Evolutionary conservation across 495 filamentous ascomycete genomes (phyloP).

Genomic region (Penicillium paradoxum): DNA sequence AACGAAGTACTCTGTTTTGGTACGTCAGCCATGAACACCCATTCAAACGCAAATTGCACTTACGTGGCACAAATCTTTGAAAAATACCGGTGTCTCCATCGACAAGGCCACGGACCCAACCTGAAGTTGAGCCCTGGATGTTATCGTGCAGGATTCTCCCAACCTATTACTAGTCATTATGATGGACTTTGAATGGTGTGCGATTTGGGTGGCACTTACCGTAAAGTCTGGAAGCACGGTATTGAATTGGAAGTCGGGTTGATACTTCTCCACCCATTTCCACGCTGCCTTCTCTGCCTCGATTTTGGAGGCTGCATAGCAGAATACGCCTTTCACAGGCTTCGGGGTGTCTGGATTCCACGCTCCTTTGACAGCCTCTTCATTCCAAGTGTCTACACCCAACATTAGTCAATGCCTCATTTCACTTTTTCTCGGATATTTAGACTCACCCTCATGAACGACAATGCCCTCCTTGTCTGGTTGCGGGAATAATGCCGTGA

Average conservation of each 20-base stretch:
- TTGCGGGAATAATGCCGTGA: background rate
- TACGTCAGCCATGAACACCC: background rate
- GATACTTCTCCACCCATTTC: constrained; percentile 47
- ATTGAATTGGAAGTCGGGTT: constrained; percentile 47
- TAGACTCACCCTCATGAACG: background rate
- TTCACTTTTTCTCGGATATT: background rate
- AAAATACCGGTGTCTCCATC: constrained; percentile 17
- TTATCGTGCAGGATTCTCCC: constrained; percentile 3
- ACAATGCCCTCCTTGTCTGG: constrained; percentile 2
- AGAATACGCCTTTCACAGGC: constrained; percentile 29
- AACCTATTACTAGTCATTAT: background rate
- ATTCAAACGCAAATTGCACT: background rate
- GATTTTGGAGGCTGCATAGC: constrained; percentile 53
- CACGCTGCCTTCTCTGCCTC: constrained; percentile 49
- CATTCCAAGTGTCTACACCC: constrained; percentile 42
- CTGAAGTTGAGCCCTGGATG: constrained; percentile 3
- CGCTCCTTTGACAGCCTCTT: constrained; percentile 36
- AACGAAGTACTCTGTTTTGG: constrained; percentile 31
- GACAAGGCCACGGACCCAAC: constrained; percentile 12
- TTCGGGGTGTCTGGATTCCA: constrained; percentile 25
- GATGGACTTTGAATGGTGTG: background rate
- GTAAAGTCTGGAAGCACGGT: constrained; percentile 44
- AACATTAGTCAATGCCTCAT: background rate
- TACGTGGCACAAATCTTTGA: background rate
- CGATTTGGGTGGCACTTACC: constrained; percentile 18